Conservation (phyloP, 2,329 filamentous ascomycete species). For the Colletotrichum ledebouriae region DNA sequence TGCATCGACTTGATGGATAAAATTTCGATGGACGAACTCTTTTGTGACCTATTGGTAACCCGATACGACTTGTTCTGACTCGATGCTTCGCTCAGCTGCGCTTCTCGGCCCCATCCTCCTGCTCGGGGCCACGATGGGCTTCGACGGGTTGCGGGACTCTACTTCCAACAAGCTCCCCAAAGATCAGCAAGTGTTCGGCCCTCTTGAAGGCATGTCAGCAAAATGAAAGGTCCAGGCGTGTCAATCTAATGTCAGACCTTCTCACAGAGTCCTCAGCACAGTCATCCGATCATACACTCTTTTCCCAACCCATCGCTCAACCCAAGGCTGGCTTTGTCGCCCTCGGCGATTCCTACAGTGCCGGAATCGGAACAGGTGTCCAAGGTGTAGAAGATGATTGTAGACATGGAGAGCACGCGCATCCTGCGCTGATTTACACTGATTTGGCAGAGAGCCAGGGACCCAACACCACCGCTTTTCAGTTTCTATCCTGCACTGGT, state of each 20-base stretch:
- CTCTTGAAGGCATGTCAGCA: constrained; percentile 28
- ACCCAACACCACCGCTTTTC: constrained; percentile 51
- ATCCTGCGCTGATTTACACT: constrained; percentile 55
- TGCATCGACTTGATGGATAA: no score
- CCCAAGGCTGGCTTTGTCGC: constrained; percentile 51
- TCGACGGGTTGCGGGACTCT: background rate
- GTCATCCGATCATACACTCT: background rate
- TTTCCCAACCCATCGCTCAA: background rate
- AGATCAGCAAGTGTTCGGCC: constrained; percentile 12
- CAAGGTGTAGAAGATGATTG: constrained; percentile 58
- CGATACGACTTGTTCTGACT: background rate
- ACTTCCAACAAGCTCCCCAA: background rate
- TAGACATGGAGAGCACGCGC: constrained; percentile 57
- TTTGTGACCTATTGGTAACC: background rate
- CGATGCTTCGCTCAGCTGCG: background rate
- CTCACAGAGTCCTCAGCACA: constrained; percentile 10
- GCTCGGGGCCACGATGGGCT: background rate
- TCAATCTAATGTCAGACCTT: constrained; percentile 8
- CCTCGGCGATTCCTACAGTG: constrained; percentile 62
- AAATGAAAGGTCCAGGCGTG: background rate
- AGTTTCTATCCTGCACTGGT: constrained; percentile 63
- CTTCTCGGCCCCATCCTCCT: background rate
- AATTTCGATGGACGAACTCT: background rate
- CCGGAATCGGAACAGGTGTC: constrained; percentile 61
- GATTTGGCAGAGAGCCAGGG: constrained; percentile 51